A percentile compares a stretch with the other conserved stretches of the same genome.
Evolutionary conservation across 768 basidiomycete species (phyloP).

Genomic region (Serendipita sp.): DNA sequence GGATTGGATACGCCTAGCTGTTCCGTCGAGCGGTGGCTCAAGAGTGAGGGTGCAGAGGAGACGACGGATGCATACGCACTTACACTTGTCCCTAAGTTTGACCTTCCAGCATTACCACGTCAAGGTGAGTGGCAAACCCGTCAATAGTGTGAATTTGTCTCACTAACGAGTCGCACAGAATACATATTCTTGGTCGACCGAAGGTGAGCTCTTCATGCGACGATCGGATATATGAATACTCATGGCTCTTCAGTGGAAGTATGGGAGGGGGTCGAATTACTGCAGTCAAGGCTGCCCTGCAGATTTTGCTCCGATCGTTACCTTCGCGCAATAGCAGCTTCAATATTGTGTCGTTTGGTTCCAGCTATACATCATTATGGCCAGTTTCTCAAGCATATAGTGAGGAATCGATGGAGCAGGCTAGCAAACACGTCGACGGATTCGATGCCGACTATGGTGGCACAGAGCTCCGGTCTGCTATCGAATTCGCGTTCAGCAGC

Average conservation of each 20-base stretch:
- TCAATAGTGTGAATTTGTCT: background rate
- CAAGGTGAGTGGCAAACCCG: constrained; percentile 1
- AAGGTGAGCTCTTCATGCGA: no score
- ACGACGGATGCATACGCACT: constrained; percentile 32
- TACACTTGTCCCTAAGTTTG: constrained; percentile 38
- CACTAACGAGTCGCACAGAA: constrained; percentile 22
- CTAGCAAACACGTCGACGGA: constrained; percentile 20
- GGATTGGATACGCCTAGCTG: constrained; percentile 39
- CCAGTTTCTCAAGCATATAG: constrained; percentile 15
- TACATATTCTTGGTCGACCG: constrained; percentile 48
- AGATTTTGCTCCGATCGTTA: constrained; percentile 30
- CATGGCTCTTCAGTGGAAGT: no score
- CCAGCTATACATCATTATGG: constrained; percentile 22
- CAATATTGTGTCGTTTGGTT: constrained; percentile 48
- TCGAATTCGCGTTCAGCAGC: constrained; percentile 24
- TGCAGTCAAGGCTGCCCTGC: constrained; percentile 26
- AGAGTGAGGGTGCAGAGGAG: no score
- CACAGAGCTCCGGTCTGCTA: constrained; percentile 33
- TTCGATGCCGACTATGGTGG: constrained; percentile 35
- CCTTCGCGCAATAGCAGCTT: constrained; percentile 33
- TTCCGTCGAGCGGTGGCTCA: constrained; percentile 34
- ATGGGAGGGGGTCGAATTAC: constrained; percentile 25
- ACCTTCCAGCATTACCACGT: constrained; percentile 23
- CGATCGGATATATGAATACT: no score
- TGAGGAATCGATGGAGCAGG: constrained; percentile 10